Evolutionary conservation across 2,329 filamentous ascomycete species (phyloP).

Genomic region (Fusarium protoensiforme): DNA sequence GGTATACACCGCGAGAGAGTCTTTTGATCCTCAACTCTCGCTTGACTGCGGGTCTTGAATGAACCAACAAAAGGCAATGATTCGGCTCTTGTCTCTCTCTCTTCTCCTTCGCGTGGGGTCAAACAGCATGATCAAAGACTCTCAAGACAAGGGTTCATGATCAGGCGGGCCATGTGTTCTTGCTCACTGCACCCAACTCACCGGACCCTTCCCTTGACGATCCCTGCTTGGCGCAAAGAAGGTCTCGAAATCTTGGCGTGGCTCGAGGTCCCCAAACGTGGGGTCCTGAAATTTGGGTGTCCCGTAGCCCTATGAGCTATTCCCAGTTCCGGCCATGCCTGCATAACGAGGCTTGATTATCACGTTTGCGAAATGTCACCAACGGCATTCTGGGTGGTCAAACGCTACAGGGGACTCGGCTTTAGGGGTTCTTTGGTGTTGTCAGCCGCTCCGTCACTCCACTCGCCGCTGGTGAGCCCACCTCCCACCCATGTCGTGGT

Average conservation of each 20-base stretch:
- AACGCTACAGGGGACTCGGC: slow-evolving; percentile 14
- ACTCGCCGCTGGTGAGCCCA: not conserved
- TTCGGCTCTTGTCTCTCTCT: not conserved
- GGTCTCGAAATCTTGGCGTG: slow-evolving; percentile 13
- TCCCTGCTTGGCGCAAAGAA: slow-evolving; percentile 19
- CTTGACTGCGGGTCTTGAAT: not conserved
- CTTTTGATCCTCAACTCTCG: not conserved
- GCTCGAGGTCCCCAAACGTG: not conserved
- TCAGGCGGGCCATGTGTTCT: slow-evolving; percentile 7
- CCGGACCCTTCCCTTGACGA: slow-evolving; percentile 24
- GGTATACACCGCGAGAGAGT: not conserved
- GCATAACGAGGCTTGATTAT: slow-evolving; percentile 31
- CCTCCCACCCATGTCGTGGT: not conserved
- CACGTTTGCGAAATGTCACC: slow-evolving; percentile 15
- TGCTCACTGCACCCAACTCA: not conserved
- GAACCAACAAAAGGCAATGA: not conserved
- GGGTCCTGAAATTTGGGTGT: not conserved
- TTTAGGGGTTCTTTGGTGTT: not conserved
- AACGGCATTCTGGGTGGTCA: slow-evolving; percentile 1
- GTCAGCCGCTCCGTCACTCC: slow-evolving; percentile 25
- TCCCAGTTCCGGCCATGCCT: slow-evolving; percentile 14
- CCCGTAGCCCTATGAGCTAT: slow-evolving; percentile 24
- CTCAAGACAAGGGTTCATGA: slow-evolving; percentile 11
- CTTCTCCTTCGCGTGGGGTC: not conserved
- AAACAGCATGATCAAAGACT: not conserved